Conservation (phyloP, 2,329 filamentous ascomycete genomes). For the Exophiala aquamarina region DNA sequence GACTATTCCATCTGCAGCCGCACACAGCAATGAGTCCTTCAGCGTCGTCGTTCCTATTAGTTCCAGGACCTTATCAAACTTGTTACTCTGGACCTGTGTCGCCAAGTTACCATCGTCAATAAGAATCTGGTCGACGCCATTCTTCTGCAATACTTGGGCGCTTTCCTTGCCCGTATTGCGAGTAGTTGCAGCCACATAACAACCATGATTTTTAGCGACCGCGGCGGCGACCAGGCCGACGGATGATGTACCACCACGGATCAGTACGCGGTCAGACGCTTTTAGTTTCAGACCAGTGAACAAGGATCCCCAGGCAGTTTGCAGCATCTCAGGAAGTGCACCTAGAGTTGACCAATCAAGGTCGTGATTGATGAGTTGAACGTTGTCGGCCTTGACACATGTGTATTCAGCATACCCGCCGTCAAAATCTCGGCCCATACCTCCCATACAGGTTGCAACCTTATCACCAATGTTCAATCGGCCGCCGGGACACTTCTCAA, state of each 20-base stretch:
- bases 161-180: conserved; percentile 36
- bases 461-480: conserved; percentile 41
- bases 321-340: conserved; percentile 52
- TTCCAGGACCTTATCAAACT: conserved; percentile 47
- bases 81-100: conserved; percentile 33
- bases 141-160: conserved; percentile 36
- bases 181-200: conserved; percentile 42
- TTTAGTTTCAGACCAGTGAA: conserved; percentile 40
- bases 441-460: conserved; percentile 52
- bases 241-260: conserved; percentile 51
- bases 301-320: conserved; percentile 50
- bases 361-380: conserved; percentile 35
- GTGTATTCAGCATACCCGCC: conserved; percentile 53
- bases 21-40: conserved; percentile 45
- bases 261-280: conserved; percentile 44
- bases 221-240: conserved; percentile 49
- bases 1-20: conserved; percentile 40
- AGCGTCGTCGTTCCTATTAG: conserved; percentile 46
- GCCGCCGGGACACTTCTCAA: conserved; percentile 36
- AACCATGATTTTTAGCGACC: conserved; percentile 45
- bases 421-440: conserved; percentile 48
- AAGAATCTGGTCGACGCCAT: conserved; percentile 45
- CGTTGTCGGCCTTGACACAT: conserved; percentile 42
- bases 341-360: conserved; percentile 46
- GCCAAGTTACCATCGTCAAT: conserved; percentile 45